phyloP scores from a whole-genome alignment of 352 stramenopile genomes.

The Phytophthora fragariae region DNA sequence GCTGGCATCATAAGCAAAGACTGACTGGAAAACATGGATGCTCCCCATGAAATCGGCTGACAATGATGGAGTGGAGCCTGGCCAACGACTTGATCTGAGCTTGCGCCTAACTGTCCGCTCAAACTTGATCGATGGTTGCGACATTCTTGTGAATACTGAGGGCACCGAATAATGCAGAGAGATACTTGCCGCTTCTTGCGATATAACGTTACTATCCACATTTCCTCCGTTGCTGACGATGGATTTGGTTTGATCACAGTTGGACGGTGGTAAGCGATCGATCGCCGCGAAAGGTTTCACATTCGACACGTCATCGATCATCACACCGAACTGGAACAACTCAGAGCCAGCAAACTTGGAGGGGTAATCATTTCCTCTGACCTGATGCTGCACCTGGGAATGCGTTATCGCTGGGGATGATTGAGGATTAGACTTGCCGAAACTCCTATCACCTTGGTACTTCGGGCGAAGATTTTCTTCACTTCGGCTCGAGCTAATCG shows the following conservation, averaged over 20 bases:
- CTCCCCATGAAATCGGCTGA: conserved; percentile 29
- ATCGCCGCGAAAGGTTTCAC: background rate
- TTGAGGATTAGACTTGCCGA: background rate
- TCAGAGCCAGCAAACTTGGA: background rate
- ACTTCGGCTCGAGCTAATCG: conserved; percentile 9
- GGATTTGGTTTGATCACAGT: background rate
- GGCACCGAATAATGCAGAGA: conserved; percentile 39
- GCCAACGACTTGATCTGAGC: conserved; percentile 19
- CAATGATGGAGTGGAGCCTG: background rate
- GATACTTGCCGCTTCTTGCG: conserved; percentile 11
- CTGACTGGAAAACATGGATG: conserved; percentile 43
- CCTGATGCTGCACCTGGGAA: background rate
- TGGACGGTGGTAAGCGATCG: background rate
- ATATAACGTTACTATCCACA: background rate
- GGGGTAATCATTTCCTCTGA: background rate
- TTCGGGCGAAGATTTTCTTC: background rate
- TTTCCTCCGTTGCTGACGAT: background rate
- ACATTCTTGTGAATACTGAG: conserved; percentile 29
- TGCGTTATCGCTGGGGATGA: background rate
- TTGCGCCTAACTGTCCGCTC: conserved; percentile 43
- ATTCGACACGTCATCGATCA: conserved; percentile 25
- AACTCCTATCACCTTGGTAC: background rate
- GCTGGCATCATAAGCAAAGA: conserved; percentile 24
- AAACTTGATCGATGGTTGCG: conserved; percentile 13
- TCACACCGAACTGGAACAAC: conserved; percentile 36